Evolutionary conservation across 345 rosid genomes (phyloP).

Genomic region (Citrus sp.): DNA sequence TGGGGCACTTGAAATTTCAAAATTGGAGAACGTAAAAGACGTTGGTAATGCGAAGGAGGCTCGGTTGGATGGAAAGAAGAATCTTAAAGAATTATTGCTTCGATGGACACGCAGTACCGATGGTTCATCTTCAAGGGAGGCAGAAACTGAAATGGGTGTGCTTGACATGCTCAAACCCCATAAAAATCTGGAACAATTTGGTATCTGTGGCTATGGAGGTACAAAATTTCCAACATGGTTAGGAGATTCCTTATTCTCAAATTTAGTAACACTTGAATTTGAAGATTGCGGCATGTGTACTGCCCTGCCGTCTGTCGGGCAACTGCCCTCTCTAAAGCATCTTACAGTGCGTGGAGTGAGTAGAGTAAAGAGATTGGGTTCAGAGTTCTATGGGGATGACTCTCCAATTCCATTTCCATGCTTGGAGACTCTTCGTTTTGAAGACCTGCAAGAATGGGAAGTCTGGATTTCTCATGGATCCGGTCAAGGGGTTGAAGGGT

Average conservation of each 20-base stretch:
- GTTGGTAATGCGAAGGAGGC: no score
- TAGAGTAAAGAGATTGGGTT: neutral
- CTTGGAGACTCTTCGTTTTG: constrained; percentile 10
- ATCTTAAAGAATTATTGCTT: no score
- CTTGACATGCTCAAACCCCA: constrained; percentile 1
- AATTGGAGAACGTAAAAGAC: no score
- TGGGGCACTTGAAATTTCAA: no score
- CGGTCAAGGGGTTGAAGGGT: neutral
- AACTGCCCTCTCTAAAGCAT: neutral
- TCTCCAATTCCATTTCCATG: neutral
- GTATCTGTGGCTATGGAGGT: neutral
- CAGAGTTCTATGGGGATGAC: neutral
- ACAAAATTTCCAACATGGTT: constrained; percentile 1
- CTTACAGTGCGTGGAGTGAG: neutral
- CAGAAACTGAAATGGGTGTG: no score
- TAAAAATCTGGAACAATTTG: neutral
- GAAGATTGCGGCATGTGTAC: neutral
- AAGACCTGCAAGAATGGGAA: constrained; percentile 26
- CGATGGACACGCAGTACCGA: no score
- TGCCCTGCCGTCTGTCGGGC: constrained; percentile 2
- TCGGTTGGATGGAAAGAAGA: no score
- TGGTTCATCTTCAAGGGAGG: no score
- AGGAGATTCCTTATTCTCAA: constrained; percentile 15
- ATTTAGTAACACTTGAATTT: neutral
- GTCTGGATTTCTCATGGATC: constrained; percentile 21